Conservation (phyloP, 768 basidiomycete species). For the Hypholoma sublateritium region DNA sequence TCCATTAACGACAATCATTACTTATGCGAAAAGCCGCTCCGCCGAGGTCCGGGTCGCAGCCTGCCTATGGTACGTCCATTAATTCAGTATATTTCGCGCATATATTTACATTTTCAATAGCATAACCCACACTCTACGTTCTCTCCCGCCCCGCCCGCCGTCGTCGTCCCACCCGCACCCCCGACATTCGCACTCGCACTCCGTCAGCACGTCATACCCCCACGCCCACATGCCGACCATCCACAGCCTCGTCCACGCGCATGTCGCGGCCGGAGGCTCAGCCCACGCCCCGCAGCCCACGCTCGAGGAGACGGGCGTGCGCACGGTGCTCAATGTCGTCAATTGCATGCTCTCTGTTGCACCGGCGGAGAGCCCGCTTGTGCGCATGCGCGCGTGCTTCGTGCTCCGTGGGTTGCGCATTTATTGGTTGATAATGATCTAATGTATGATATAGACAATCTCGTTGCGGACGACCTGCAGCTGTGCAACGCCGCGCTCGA, state of each 20-base stretch:
- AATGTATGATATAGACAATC: constrained; percentile 42
- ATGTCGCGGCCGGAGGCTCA: background rate
- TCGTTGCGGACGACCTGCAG: constrained; percentile 71
- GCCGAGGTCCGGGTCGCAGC: constrained; percentile 69
- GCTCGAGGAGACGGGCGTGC: constrained; percentile 45
- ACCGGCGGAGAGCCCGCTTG: constrained; percentile 35
- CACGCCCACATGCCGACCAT: background rate
- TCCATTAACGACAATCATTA: constrained; percentile 43
- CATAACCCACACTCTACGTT: constrained; percentile 61
- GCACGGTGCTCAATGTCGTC: constrained; percentile 69
- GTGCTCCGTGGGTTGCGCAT: constrained; percentile 37
- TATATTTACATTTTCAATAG: constrained; percentile 29
- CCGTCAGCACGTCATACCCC: background rate
- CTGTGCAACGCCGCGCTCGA: constrained; percentile 71
- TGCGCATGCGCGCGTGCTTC: constrained; percentile 70
- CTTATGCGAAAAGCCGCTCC: constrained; percentile 56
- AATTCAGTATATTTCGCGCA: background rate
- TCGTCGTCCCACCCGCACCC: constrained; percentile 2
- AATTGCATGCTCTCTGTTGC: constrained; percentile 52
- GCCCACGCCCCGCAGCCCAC: background rate
- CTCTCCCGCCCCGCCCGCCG: constrained; percentile 24
- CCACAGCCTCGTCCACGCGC: constrained; percentile 6
- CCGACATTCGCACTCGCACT: background rate
- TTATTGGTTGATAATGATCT: background rate
- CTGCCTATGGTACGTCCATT: constrained; percentile 55